Evolutionary conservation across 2,329 filamentous ascomycete species (phyloP).

Genomic region (Cytospora schulzeri): DNA sequence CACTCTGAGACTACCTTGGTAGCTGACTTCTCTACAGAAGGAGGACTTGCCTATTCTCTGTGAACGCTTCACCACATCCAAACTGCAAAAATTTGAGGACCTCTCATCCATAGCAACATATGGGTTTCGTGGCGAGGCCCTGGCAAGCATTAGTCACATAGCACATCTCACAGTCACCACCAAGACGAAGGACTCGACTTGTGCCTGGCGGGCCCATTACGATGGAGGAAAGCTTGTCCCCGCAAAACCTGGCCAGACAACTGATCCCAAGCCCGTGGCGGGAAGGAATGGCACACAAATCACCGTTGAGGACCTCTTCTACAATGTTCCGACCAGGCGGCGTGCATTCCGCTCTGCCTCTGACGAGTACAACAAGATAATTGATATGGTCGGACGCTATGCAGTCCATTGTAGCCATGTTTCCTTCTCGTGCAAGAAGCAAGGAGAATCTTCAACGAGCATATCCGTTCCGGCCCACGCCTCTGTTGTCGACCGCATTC

Average conservation of each 20-base stretch:
- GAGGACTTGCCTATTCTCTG: conserved; percentile 91
- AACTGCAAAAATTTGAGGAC: conserved; percentile 91
- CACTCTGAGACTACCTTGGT: not conserved
- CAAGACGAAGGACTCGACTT: conserved; percentile 82
- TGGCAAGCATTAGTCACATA: conserved; percentile 98
- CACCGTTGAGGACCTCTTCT: conserved; percentile 95
- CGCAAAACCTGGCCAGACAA: conserved; percentile 81
- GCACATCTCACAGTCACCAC: conserved; percentile 95
- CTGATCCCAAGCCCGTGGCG: conserved; percentile 84
- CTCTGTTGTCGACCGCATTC: conserved; percentile 77
- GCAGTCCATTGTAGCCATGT: conserved; percentile 90
- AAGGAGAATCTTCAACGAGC: conserved; percentile 81
- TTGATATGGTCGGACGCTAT: conserved; percentile 92
- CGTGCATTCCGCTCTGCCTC: conserved; percentile 87
- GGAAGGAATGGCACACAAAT: conserved; percentile 92
- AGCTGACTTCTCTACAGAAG: conserved; percentile 57
- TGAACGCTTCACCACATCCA: conserved; percentile 95
- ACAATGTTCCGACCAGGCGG: conserved; percentile 87
- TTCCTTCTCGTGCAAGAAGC: conserved; percentile 94
- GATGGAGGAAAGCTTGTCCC: conserved; percentile 79
- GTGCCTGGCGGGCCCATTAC: conserved; percentile 90
- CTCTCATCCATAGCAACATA: conserved; percentile 88
- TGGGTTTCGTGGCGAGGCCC: conserved; percentile 93
- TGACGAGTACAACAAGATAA: conserved; percentile 97
- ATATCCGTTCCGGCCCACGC: conserved; percentile 78